These are phyloP conservation scores for Usnea hakonensis DNA, from an alignment of 495 filamentous ascomycete genomes.

Conservation along the genomic window DNA sequence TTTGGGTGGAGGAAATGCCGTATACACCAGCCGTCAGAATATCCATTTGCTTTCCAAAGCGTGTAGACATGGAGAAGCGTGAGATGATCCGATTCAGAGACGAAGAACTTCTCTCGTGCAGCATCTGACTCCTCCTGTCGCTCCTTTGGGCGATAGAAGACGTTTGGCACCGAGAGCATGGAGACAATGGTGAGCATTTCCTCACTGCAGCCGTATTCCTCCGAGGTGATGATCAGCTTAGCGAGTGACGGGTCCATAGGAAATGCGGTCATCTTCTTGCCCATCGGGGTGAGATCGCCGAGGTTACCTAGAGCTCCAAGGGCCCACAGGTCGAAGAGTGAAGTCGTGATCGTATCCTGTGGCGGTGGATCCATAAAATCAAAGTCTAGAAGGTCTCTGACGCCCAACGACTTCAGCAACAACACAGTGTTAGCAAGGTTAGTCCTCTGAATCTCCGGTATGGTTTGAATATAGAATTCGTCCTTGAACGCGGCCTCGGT, in stretches of 20 bases:
- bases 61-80: conserved; percentile 94
- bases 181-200: conserved; percentile 98
- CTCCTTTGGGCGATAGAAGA: conserved; percentile 97
- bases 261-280: conserved; percentile 90
- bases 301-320: conserved; percentile 90
- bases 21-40: conserved; percentile 83
- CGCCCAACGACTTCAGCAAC: conserved; percentile 87
- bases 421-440: conserved; percentile 93
- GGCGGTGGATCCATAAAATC: conserved; percentile 99
- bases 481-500: conserved; percentile 94
- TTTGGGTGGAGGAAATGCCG: conserved; percentile 92
- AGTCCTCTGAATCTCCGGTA: conserved; percentile 96
- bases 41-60: conserved; percentile 89
- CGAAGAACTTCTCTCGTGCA: conserved; percentile 97
- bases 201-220: conserved; percentile 86
- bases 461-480: conserved; percentile 94
- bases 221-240: conserved; percentile 85
- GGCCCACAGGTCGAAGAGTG: conserved; percentile 96
- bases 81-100: conserved; percentile 93
- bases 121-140: conserved; percentile 94
- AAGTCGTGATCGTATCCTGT: conserved; percentile 95
- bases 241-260: conserved; percentile 93
- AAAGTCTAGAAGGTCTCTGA: conserved; percentile 92
- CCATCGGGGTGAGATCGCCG: conserved; percentile 80
- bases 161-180: conserved; percentile 93